A percentile compares a stretch with the other conserved stretches of the same genome.
phyloP scores from a whole-genome alignment of 352 stramenopile genomes.

The Phytophthora brassicae region DNA sequence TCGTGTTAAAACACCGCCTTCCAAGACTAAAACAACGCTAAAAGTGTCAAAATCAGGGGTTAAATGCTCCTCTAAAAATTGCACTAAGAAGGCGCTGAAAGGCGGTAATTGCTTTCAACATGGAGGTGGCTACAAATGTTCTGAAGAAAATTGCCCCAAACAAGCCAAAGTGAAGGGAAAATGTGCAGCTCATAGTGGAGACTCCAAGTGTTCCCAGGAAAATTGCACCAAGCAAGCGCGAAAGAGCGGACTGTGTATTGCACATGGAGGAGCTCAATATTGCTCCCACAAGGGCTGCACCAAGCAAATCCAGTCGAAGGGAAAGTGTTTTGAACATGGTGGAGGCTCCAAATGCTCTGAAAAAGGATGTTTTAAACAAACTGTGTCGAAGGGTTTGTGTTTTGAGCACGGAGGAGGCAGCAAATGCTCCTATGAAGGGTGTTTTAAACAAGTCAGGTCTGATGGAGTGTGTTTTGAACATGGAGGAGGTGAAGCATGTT shows the following conservation, averaged over 20 bases:
- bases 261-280: constrained; percentile 67
- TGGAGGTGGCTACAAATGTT: constrained; percentile 38
- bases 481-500: constrained; percentile 61
- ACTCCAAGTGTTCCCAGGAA: constrained; percentile 21
- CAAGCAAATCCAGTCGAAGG: constrained; percentile 55
- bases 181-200: constrained; percentile 31
- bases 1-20: background rate
- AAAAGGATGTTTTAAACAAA: constrained; percentile 55
- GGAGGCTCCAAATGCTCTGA: constrained; percentile 67
- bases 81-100: constrained; percentile 17
- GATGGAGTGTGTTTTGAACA: constrained; percentile 74
- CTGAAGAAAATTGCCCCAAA: constrained; percentile 24
- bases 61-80: constrained; percentile 5
- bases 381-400: constrained; percentile 55
- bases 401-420: constrained; percentile 57
- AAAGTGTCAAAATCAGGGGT: background rate
- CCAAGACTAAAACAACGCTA: constrained; percentile 7
- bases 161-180: constrained; percentile 32
- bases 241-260: constrained; percentile 56
- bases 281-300: constrained; percentile 47
- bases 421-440: constrained; percentile 47
- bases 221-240: constrained; percentile 26
- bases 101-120: constrained; percentile 29
- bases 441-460: constrained; percentile 53
- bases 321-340: constrained; percentile 62